These are phyloP conservation scores for Trametes gibbosa DNA, from an alignment of 768 basidiomycete genomes.

Conservation along the genomic window DNA sequence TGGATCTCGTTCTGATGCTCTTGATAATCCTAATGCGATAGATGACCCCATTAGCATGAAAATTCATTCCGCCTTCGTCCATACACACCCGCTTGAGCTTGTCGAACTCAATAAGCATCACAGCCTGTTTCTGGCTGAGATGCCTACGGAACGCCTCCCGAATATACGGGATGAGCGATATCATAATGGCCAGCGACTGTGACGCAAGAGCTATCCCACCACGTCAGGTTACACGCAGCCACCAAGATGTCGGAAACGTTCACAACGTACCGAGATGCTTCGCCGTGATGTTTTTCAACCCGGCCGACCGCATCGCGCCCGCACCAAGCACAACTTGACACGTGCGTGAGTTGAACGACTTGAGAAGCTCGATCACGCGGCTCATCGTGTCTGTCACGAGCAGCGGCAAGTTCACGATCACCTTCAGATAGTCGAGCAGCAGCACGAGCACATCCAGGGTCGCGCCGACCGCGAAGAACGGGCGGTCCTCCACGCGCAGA, in stretches of 20 bases:
- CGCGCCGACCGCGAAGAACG: conserved; percentile 84
- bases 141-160: conserved; percentile 94
- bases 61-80: neutral
- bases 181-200: conserved; percentile 92
- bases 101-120: conserved; percentile 97
- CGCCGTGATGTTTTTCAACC: conserved; percentile 96
- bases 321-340: conserved; percentile 98
- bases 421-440: conserved; percentile 80
- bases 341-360: conserved; percentile 96
- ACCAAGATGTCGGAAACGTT: conserved; percentile 2
- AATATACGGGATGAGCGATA: conserved; percentile 91
- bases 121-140: conserved; percentile 90
- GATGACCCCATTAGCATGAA: neutral
- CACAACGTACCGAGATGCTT: conserved; percentile 80
- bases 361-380: conserved; percentile 91
- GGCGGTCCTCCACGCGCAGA: conserved; percentile 76
- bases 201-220: conserved; percentile 77
- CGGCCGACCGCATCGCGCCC: conserved; percentile 98
- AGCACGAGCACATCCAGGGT: conserved; percentile 73
- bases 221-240: conserved; percentile 11
- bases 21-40: conserved; percentile 76
- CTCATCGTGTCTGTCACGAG: conserved; percentile 96
- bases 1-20: conserved; percentile 99
- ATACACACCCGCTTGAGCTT: conserved; percentile 89
- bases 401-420: conserved; percentile 84